Evolutionary conservation across 371 early-diverging fungal species (phyloP).

Genomic region (Batkoa obscura): DNA sequence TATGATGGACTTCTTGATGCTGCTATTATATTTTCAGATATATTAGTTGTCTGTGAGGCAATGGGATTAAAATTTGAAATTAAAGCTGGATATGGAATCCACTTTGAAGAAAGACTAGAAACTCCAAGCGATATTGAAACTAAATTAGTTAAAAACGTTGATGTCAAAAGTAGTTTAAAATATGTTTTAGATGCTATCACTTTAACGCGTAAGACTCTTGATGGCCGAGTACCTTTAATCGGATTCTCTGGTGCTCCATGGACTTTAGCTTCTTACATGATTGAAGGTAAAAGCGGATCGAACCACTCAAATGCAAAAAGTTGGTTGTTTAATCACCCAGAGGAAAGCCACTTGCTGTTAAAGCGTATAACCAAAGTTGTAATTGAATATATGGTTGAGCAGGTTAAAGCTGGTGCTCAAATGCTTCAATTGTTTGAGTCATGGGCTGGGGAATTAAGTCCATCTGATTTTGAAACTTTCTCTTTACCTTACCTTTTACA

Average conservation of each 20-base stretch:
- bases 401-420: conserved; percentile 96
- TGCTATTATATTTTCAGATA: conserved; percentile 94
- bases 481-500: conserved; percentile 72
- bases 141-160: conserved; percentile 38
- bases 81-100: conserved; percentile 83
- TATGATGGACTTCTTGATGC: conserved; percentile 82
- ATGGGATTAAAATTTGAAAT: conserved; percentile 85
- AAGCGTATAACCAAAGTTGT: conserved; percentile 61
- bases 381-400: conserved; percentile 72
- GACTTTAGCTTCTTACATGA: conserved; percentile 97
- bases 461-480: conserved; percentile 57
- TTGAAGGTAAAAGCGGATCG: conserved; percentile 94
- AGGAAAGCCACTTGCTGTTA: conserved; percentile 58
- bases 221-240: conserved; percentile 78
- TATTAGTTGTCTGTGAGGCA: conserved; percentile 92
- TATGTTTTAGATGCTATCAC: conserved; percentile 95
- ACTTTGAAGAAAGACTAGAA: conserved; percentile 68
- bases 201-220: conserved; percentile 64
- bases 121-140: conserved; percentile 45
- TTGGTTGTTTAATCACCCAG: conserved; percentile 74
- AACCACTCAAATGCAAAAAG: conserved; percentile 71
- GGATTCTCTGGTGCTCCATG: conserved; percentile 96
- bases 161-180: conserved; percentile 47
- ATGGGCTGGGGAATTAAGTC: conserved; percentile 84
- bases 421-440: conserved; percentile 94